These are phyloP conservation scores for Taphrina betulina DNA, from an alignment of 1,139 yeast genomes.

Conservation along the genomic window DNA sequence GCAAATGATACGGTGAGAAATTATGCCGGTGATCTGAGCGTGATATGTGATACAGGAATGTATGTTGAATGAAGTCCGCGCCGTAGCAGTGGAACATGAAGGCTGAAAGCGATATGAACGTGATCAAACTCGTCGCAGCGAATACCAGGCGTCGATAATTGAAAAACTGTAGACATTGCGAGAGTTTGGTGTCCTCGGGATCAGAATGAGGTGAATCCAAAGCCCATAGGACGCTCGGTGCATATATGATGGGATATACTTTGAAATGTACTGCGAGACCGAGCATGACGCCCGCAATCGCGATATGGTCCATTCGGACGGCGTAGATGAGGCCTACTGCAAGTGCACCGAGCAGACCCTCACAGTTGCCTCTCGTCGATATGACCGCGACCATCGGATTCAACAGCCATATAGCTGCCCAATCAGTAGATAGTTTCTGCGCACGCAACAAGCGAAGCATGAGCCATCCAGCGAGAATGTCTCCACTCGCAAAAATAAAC, in stretches of 20 bases:
- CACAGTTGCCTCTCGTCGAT: constrained; percentile 90
- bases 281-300: constrained; percentile 59
- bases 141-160: constrained; percentile 16
- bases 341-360: constrained; percentile 78
- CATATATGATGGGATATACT: constrained; percentile 83
- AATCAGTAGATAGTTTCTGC: constrained; percentile 46
- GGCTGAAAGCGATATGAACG: constrained; percentile 23
- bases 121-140: neutral
- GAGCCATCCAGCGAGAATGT: constrained; percentile 73
- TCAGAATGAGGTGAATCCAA: constrained; percentile 46
- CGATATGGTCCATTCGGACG: constrained; percentile 49
- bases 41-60: constrained; percentile 78
- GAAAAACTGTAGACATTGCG: neutral
- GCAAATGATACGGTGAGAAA: constrained; percentile 80
- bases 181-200: constrained; percentile 47
- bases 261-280: constrained; percentile 88
- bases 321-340: constrained; percentile 57
- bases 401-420: constrained; percentile 73
- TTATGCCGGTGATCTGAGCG: constrained; percentile 93
- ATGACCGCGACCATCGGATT: constrained; percentile 96
- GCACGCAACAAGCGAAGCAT: constrained; percentile 52
- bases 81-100: constrained; percentile 34
- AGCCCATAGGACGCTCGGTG: constrained; percentile 56
- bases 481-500: constrained; percentile 69
- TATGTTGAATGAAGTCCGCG: constrained; percentile 52